Evolutionary conservation across 192 early-diverging fungal species (phyloP), one percentile per base, ranked within the genome.

Genomic region (Umbelopsis sp.): DNA sequence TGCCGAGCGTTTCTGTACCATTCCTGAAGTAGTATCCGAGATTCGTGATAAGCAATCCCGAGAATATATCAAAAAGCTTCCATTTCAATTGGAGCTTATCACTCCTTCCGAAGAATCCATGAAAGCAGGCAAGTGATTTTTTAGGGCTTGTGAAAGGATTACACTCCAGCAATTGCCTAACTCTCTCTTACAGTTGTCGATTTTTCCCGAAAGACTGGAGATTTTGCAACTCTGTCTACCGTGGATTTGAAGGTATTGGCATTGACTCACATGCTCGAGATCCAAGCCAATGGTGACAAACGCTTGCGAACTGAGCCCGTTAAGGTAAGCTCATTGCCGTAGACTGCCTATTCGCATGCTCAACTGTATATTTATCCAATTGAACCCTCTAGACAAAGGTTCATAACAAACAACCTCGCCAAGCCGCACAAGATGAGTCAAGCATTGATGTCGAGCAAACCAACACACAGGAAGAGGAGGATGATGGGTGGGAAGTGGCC

Each of bases 241-340:
- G 89, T 92, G 15, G 97, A 99, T 90, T 73, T 98, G 61, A 92
- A 90, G 74, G 89, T 98, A 12, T 78, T 99, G 25, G 97, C 97
- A 6, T 78, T 99, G 71, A 90, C 92, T 0, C 93, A 90, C 64
- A 93, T 92, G 86, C 74, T 99, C 22, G 95, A 96, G 69, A 86
- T 89, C 69, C 88, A 93, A 74, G 81, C 74, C 21, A 90, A 92
- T 69, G 96, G 95, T 1, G 78, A 85, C 69, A 80, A 75, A 41
- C 80, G 87, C 9, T 79, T 98, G 67, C 78, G 94, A 16, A 84
- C 83, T 16, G 92, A 94, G 74, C 96, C 92, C 33, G 27, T 81
- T n/a, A 67, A 70, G 68, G 75, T 77, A 75, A 53, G 49, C n/a
- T 45, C 37, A 6, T 6, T 41, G 10, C 13, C 47, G 33, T 20